Evolutionary conservation across 2,329 filamentous ascomycete species (phyloP).

Genomic region (Diaporthe sp.): DNA sequence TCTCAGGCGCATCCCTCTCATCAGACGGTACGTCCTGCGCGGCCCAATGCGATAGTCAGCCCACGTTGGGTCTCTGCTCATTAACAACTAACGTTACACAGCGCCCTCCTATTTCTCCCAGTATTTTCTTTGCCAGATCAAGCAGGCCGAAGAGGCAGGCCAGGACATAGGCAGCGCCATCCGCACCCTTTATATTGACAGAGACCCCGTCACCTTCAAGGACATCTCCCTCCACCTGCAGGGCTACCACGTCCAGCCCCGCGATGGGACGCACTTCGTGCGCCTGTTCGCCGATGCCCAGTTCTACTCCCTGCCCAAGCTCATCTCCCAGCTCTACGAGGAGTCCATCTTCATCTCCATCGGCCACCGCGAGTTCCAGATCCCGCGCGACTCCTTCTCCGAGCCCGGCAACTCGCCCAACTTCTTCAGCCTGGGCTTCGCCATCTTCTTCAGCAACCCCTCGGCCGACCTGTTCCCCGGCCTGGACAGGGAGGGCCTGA

Average conservation of each 20-base stretch:
- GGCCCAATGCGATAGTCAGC: neutral
- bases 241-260: conserved; percentile 88
- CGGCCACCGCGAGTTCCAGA: conserved; percentile 88
- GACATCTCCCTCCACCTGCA: conserved; percentile 94
- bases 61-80: neutral
- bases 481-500: conserved; percentile 80
- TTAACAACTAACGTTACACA: conserved; percentile 53
- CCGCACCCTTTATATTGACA: conserved; percentile 93
- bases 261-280: conserved; percentile 89
- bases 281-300: conserved; percentile 94
- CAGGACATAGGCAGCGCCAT: conserved; percentile 66
- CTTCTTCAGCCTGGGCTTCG: conserved; percentile 93
- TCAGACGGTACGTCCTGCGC: conserved; percentile 74
- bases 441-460: conserved; percentile 86
- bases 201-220: conserved; percentile 88
- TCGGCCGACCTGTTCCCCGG: conserved; percentile 85
- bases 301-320: conserved; percentile 90
- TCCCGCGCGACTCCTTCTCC: conserved; percentile 89
- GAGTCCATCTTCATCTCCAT: conserved; percentile 94
- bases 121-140: conserved; percentile 89
- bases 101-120: conserved; percentile 97
- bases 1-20: conserved; percentile 80
- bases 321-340: conserved; percentile 92
- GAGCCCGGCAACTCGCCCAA: conserved; percentile 93
- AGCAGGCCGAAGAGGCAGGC: conserved; percentile 71